Evolutionary conservation across 768 basidiomycete species (phyloP).

Genomic region (Boletellus emodensis): DNA sequence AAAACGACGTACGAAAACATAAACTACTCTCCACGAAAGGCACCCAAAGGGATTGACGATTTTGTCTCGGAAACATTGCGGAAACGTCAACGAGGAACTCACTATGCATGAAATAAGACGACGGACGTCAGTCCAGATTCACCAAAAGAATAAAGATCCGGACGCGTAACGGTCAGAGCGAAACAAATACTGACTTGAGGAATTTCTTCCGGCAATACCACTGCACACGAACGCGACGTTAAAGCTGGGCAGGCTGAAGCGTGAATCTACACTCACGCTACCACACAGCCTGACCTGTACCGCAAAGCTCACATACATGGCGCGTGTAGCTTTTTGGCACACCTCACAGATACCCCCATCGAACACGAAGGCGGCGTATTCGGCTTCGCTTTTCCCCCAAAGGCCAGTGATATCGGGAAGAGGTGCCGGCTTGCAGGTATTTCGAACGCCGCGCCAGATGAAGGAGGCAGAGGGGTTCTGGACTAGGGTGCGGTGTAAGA

Average conservation of each 20-base stretch:
- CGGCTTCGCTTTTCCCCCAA: constrained; percentile 44
- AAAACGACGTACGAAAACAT: constrained; percentile 20
- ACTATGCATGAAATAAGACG: constrained; percentile 2
- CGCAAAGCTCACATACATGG: constrained; percentile 46
- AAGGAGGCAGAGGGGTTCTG: constrained; percentile 40
- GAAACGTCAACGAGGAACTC: constrained; percentile 9
- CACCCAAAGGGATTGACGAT: constrained; percentile 10
- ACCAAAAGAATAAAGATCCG: not conserved
- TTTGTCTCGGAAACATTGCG: not conserved
- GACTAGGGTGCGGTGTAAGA: constrained; percentile 47
- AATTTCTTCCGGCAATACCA: constrained; percentile 18
- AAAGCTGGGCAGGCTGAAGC: not conserved
- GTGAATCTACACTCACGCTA: constrained; percentile 24
- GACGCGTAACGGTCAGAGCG: not conserved
- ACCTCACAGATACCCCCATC: constrained; percentile 56
- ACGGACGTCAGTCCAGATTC: not conserved
- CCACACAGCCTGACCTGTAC: constrained; percentile 45
- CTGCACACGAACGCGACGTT: constrained; percentile 7
- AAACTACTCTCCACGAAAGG: constrained; percentile 21
- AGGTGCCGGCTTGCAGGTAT: constrained; percentile 28
- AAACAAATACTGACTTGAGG: constrained; percentile 12
- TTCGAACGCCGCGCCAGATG: constrained; percentile 58
- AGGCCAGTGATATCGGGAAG: constrained; percentile 42
- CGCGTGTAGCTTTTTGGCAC: constrained; percentile 37
- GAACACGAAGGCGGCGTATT: constrained; percentile 65